These are phyloP conservation scores for Saksenaea vasiformis DNA, from an alignment of 371 early-diverging fungal genomes.

Conservation along the genomic window DNA sequence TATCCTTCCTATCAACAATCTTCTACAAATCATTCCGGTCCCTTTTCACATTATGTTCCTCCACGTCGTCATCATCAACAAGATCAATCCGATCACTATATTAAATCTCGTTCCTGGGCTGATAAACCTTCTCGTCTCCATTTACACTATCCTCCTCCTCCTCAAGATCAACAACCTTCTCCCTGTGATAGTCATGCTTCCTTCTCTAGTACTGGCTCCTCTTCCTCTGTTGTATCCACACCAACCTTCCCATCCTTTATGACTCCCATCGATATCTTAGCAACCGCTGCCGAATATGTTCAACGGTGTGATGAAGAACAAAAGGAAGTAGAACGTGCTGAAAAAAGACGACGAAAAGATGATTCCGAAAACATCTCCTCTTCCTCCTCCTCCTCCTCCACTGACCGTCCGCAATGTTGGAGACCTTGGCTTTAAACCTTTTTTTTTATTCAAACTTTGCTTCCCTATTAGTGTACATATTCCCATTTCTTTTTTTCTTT, in stretches of 20 bases:
- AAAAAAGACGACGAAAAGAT: conserved; percentile 5
- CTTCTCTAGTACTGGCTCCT: conserved; percentile 12
- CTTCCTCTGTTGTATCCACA: conserved; percentile 37
- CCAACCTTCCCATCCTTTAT: conserved; percentile 28
- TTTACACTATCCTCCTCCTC: not conserved
- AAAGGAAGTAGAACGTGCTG: conserved; percentile 18
- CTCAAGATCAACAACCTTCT: conserved; percentile 11
- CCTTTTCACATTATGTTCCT: not conserved
- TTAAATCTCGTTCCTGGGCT: not conserved
- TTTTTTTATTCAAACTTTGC: not conserved
- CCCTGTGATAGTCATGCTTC: conserved; percentile 9
- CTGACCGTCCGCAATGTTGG: not conserved
- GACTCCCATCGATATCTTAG: conserved; percentile 48
- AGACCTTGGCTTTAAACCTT: conserved; percentile 1
- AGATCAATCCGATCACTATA: conserved; percentile 2
- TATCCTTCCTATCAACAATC: conserved; percentile 6
- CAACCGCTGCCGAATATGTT: conserved; percentile 53
- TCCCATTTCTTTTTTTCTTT: not conserved
- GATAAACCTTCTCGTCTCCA: conserved; percentile 1
- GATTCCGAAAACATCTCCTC: not conserved
- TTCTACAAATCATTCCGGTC: not conserved
- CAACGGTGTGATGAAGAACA: conserved; percentile 46
- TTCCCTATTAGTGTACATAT: not conserved
- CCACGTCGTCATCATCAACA: not conserved
- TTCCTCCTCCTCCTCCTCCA: too few relatives aligned